Percentiles rank a stretch among this genome's conserved stretches.
phyloP scores from a whole-genome alignment of 2,329 filamentous ascomycete genomes.

The Hypomyces perniciosus region DNA sequence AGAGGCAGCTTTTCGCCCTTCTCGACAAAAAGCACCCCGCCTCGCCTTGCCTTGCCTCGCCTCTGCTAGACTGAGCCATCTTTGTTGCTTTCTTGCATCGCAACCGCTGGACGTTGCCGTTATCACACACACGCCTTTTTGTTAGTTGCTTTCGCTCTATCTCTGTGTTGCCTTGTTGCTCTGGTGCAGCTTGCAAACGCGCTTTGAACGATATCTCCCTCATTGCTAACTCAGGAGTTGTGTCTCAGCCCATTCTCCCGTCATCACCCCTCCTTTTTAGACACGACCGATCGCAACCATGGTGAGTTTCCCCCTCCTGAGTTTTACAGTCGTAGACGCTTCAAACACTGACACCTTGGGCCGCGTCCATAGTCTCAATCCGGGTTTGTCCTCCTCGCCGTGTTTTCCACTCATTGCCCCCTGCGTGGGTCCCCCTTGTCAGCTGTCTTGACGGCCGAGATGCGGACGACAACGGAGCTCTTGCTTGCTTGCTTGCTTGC shows the following conservation, averaged over 20 bases:
- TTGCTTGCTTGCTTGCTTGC: too few relatives aligned
- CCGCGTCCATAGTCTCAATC: slow-evolving; percentile 53
- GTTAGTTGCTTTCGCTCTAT: not conserved
- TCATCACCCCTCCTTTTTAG: slow-evolving; percentile 17
- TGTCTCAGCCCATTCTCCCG: slow-evolving; percentile 19
- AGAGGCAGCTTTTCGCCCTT: not conserved
- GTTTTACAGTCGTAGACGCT: not conserved
- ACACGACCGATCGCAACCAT: slow-evolving; percentile 31
- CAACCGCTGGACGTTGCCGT: slow-evolving; percentile 9
- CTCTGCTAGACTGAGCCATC: not conserved
- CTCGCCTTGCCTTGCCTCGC: not conserved
- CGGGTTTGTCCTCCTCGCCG: slow-evolving; percentile 47
- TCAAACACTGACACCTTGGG: not conserved
- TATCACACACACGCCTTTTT: slow-evolving; percentile 1
- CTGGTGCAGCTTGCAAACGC: slow-evolving; percentile 20
- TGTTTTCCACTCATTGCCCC: slow-evolving; percentile 11
- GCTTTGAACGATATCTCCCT: slow-evolving; percentile 15
- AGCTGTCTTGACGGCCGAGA: not conserved
- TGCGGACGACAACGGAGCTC: not conserved
- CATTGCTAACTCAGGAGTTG: slow-evolving; percentile 23
- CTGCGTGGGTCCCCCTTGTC: not conserved
- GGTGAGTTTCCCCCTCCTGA: slow-evolving; percentile 28
- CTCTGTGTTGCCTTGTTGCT: not conserved
- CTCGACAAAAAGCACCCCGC: not conserved
- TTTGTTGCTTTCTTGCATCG: not conserved